Evolutionary conservation across 129 eudicot species (phyloP), one percentile per base, ranked within the genome.

Genomic region (Helianthus tuberosus): DNA sequence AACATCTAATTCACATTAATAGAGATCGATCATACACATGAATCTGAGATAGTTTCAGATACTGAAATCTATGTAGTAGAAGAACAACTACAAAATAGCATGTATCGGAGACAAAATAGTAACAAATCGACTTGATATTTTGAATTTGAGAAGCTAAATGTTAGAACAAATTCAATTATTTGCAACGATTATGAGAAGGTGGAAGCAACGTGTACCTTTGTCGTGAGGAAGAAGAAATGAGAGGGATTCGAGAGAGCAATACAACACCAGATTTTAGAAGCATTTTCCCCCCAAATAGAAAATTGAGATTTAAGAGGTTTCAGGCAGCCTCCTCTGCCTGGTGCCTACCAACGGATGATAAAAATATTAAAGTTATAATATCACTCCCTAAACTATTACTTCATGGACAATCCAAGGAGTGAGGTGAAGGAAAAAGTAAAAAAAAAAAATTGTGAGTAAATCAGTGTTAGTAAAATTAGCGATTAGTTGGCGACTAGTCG

Each of bases 261-360:
- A 68, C 8, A 61, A 50, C n/a, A 36, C 63, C 46, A 38, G 69
- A 77, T 77, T 77, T 77, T 23, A 69, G 63, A 77, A 77, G 71
- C 81, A 77, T 77, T 59, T 68, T 77, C 48, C 72, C 72, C 78
- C 52, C 16, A 60, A 44, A 29, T 1, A 1, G 10, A 54, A 55
- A 55, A 44, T 23, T 8, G 29, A 7, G 14, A 41, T 57, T 55
- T 35, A 52, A 5, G 60, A 61, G 77, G 44, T 73, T 61, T 49
- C 66, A 50, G 63, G 39, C 60, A n/a, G 69, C 69, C 38, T 29
- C 61, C 60, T 72, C 59, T 10, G 32, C 49, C 61, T 6, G n/a
- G n/a, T n/a, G n/a, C 49, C 62, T 7, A 29, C 35, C 27, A 27
- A 17, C 73, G 13, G 15, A 68, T 52, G 38, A 70, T 9, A 70